Evolutionary conservation across 305 asterid genomes (phyloP).

Genomic region (Fraxinus greggii): DNA sequence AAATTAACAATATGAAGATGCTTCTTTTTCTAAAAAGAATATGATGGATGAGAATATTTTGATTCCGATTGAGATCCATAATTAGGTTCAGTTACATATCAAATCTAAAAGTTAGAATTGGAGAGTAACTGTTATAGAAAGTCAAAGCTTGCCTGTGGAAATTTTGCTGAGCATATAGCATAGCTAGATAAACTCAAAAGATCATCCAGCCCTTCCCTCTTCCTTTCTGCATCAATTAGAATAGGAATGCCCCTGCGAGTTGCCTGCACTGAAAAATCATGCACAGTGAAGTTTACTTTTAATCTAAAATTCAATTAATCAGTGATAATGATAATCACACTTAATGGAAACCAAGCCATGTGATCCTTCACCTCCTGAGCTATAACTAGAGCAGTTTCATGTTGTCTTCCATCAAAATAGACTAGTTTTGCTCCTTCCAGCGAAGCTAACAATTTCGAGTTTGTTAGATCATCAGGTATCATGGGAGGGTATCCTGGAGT

Average conservation of each 20-base stretch:
- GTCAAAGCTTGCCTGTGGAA: conserved; percentile 77
- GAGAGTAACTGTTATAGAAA: neutral
- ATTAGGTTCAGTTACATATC: neutral
- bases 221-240: conserved; percentile 82
- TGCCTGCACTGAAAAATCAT: conserved; percentile 92
- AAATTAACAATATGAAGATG: neutral
- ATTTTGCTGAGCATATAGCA: conserved; percentile 73
- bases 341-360: conserved; percentile 21
- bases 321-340: conserved; percentile 6
- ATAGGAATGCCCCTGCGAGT: conserved; percentile 80
- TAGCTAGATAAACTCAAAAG: conserved; percentile 71
- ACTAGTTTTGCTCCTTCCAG: conserved; percentile 68
- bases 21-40: neutral
- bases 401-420: conserved; percentile 76
- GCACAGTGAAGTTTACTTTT: conserved; percentile 39
- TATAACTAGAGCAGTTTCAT: conserved; percentile 75
- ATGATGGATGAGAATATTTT: neutral
- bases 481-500: conserved; percentile 94
- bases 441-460: conserved; percentile 57
- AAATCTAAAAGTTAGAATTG: neutral
- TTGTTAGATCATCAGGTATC: conserved; percentile 75
- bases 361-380: conserved; percentile 75
- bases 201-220: conserved; percentile 86
- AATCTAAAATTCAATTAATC: conserved; percentile 20
- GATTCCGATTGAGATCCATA: neutral